phyloP scores from a whole-genome alignment of 192 early-diverging fungal genomes.

The Chytriomyces confervae region DNA sequence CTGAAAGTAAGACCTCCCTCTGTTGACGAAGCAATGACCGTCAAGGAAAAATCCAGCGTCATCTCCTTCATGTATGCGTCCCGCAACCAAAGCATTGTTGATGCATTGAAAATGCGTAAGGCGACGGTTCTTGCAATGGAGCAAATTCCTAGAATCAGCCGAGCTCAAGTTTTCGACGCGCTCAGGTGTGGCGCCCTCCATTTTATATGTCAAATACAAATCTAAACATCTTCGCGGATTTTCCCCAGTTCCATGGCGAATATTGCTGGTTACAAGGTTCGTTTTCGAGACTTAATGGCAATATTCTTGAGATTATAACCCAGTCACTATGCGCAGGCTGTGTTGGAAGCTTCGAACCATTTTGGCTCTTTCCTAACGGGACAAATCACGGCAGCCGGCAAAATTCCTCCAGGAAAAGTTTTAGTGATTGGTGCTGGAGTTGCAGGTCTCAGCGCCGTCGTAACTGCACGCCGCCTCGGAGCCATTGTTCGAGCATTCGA shows the following conservation, averaged over 20 bases:
- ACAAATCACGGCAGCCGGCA: constrained; percentile 50
- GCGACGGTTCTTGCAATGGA: constrained; percentile 40
- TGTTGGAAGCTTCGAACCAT: constrained; percentile 43
- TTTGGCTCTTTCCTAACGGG: constrained; percentile 47
- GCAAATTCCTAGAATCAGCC: constrained; percentile 35
- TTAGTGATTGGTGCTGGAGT: constrained; percentile 49
- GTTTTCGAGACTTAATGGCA: background rate
- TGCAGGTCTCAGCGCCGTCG: constrained; percentile 44
- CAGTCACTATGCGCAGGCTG: background rate
- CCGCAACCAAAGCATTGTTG: constrained; percentile 31
- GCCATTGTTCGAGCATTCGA: constrained; percentile 49
- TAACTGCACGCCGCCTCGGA: constrained; percentile 42
- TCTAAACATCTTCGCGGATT: too few relatives aligned
- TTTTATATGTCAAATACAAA: background rate
- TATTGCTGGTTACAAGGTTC: constrained; percentile 44
- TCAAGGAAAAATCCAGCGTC: constrained; percentile 35
- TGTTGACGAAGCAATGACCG: constrained; percentile 5
- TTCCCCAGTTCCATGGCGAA: constrained; percentile 41
- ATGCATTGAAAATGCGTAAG: background rate
- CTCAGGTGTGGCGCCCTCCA: constrained; percentile 26
- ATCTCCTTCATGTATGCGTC: constrained; percentile 39
- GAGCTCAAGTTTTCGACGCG: constrained; percentile 46
- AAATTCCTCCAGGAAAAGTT: constrained; percentile 45
- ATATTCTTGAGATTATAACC: background rate
- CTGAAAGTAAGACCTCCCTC: constrained; percentile 41